phyloP scores from a whole-genome alignment of 306 rosid genomes.

The Sechiopsis laciniata region DNA sequence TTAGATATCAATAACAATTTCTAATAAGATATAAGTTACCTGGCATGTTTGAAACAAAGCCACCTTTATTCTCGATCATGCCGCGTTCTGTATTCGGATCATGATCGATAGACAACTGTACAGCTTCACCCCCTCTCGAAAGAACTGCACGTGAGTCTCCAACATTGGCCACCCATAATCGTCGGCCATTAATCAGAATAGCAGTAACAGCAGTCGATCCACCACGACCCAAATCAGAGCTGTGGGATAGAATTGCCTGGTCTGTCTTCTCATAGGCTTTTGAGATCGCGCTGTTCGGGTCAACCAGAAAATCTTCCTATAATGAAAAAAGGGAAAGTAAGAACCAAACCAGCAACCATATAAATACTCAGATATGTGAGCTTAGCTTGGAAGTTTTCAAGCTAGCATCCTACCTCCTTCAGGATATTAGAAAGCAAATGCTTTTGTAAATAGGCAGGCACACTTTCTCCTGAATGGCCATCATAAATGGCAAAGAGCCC shows the following conservation, averaged over 20 bases:
- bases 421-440: conserved; percentile 70
- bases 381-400: too few species aligned
- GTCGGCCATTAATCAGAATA: conserved; percentile 60
- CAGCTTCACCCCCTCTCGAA: conserved; percentile 67
- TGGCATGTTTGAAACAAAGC: conserved; percentile 97
- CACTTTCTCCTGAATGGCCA: conserved; percentile 83
- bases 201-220: conserved; percentile 98
- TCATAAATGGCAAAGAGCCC: conserved; percentile 92
- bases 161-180: conserved; percentile 72
- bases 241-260: conserved; percentile 76
- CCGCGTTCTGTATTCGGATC: conserved; percentile 80
- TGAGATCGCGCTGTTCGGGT: conserved; percentile 59
- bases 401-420: conserved; percentile 50
- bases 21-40: conserved; percentile 35
- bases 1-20: background rate
- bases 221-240: conserved; percentile 90
- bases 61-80: conserved; percentile 78
- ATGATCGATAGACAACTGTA: conserved; percentile 77
- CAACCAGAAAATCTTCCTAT: conserved; percentile 84
- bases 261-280: conserved; percentile 88
- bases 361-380: background rate
- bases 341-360: background rate
- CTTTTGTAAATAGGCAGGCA: conserved; percentile 84
- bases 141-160: conserved; percentile 96
- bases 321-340: conserved; percentile 18